phyloP scores from a whole-genome alignment of 2,329 filamentous ascomycete species.

The Raffaelea arxii region DNA sequence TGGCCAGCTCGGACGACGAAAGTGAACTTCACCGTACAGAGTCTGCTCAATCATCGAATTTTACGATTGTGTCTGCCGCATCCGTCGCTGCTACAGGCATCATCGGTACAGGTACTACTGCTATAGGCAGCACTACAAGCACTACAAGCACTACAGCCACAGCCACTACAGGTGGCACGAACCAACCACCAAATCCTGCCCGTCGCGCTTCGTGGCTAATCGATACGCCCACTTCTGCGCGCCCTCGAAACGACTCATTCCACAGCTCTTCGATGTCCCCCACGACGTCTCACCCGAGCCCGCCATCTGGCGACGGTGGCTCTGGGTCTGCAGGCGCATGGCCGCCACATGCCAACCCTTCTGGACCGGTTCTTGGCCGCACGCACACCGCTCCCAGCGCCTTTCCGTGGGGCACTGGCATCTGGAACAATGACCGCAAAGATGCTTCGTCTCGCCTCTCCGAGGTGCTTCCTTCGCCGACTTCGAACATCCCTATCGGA shows the following conservation, averaged over 20 bases:
- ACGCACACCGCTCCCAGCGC: conserved; percentile 33
- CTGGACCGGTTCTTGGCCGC: conserved; percentile 36
- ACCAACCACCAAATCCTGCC: conserved; percentile 49
- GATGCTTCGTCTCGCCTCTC: conserved; percentile 65
- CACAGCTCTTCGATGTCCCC: conserved; percentile 68
- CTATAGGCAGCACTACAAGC: too few species aligned
- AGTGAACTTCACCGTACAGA: conserved; percentile 55
- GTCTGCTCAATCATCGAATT: neutral
- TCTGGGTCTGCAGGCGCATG: conserved; percentile 31
- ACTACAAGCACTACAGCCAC: too few species aligned
- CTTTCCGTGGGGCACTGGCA: conserved; percentile 70
- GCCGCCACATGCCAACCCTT: conserved; percentile 41
- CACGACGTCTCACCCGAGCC: conserved; percentile 70
- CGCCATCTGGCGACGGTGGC: conserved; percentile 58
- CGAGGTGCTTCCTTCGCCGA: conserved; percentile 68
- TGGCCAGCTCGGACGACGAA: conserved; percentile 93
- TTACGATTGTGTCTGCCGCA: neutral
- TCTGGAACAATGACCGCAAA: conserved; percentile 73
- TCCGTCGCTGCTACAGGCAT: too few species aligned
- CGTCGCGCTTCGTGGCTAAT: conserved; percentile 80
- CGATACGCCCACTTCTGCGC: conserved; percentile 58
- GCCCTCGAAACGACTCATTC: conserved; percentile 68
- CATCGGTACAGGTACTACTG: too few species aligned
- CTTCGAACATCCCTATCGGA: conserved; percentile 45
- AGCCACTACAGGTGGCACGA: conserved; percentile 13